Evolutionary conservation across 148 eudicot species (phyloP).

Genomic region (Fagopyrum esculentum): DNA sequence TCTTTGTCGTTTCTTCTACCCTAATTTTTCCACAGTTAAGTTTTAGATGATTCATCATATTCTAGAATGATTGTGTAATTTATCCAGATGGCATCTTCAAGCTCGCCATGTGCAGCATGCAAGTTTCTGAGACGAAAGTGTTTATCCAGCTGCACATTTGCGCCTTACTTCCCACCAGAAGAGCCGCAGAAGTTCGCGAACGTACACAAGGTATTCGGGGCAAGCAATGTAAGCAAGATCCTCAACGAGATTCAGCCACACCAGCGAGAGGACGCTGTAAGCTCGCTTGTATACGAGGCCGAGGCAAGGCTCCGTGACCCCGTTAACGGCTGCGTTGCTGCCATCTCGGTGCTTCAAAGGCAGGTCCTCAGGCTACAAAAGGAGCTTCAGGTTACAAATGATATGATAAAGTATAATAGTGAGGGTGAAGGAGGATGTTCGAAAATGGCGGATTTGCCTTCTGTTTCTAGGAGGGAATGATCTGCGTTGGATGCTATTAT

Average conservation of each 20-base stretch:
- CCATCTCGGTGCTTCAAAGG: conserved; percentile 60
- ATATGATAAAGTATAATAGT: too few relatives aligned
- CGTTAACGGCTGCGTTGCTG: conserved; percentile 78
- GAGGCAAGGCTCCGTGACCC: conserved; percentile 76
- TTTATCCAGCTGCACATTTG: conserved; percentile 70
- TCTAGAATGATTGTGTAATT: too few relatives aligned
- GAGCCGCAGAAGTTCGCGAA: conserved; percentile 81
- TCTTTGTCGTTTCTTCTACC: too few relatives aligned
- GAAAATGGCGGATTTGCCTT: too few relatives aligned
- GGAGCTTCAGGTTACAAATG: conserved; percentile 25
- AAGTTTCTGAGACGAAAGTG: conserved; percentile 81
- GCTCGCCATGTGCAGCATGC: conserved; percentile 84
- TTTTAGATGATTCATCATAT: too few relatives aligned
- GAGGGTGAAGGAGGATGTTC: too few relatives aligned
- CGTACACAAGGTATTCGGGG: conserved; percentile 87
- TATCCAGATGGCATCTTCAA: conserved; percentile 41
- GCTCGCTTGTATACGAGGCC: conserved; percentile 76
- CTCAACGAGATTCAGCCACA: conserved; percentile 73
- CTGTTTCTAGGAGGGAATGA: too few relatives aligned
- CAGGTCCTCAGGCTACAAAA: conserved; percentile 68
- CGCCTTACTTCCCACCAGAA: conserved; percentile 82
- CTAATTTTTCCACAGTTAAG: too few relatives aligned
- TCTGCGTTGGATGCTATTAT: too few relatives aligned
- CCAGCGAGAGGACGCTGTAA: conserved; percentile 79
- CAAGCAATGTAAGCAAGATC: conserved; percentile 72